A percentile compares a stretch with the other conserved stretches of the same genome.
Conservation (phyloP, 176 grass and related monocot species). For the Alopecurus myosuroides region DNA sequence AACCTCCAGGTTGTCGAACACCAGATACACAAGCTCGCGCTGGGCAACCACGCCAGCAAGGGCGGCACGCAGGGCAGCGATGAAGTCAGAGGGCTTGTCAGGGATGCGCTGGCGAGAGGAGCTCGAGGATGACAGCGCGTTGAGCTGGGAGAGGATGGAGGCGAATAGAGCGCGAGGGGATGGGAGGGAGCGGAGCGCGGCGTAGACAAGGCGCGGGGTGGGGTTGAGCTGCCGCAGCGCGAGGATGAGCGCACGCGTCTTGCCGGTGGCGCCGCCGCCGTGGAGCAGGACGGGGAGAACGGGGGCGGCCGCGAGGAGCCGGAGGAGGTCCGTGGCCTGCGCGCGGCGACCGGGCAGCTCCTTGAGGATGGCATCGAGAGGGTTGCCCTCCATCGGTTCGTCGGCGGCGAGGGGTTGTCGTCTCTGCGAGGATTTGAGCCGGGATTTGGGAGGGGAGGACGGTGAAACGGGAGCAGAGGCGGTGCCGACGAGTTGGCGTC, state of each 20-base stretch:
- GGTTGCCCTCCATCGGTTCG: neutral
- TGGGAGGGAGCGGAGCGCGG: slow-evolving; percentile 61
- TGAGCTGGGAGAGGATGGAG: slow-evolving; percentile 60
- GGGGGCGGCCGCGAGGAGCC: slow-evolving; percentile 60
- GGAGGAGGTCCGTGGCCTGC: slow-evolving; percentile 66
- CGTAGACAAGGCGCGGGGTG: slow-evolving; percentile 45
- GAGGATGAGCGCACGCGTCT: slow-evolving; percentile 69
- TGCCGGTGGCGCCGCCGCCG: slow-evolving; percentile 64
- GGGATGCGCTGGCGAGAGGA: slow-evolving; percentile 40
- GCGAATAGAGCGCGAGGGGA: slow-evolving; percentile 43
- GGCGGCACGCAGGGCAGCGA: slow-evolving; percentile 55
- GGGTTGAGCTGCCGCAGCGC: slow-evolving; percentile 49
- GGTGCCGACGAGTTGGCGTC: neutral
- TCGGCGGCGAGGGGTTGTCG: neutral
- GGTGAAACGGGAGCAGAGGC: neutral
- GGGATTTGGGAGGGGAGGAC: slow-evolving; percentile 31
- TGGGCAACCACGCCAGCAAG: slow-evolving; percentile 23
- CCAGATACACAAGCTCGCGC: slow-evolving; percentile 51
- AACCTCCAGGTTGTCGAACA: slow-evolving; percentile 82
- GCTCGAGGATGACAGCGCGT: slow-evolving; percentile 27
- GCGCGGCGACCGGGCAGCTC: slow-evolving; percentile 40
- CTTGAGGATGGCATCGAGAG: slow-evolving; percentile 12
- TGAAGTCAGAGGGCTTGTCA: slow-evolving; percentile 71
- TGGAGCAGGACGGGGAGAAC: slow-evolving; percentile 53
- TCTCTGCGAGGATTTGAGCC: slow-evolving; percentile 10